Base-by-base conservation (phyloP, 257 asterid genomes). In the Scutellaria galericulata region DNA sequence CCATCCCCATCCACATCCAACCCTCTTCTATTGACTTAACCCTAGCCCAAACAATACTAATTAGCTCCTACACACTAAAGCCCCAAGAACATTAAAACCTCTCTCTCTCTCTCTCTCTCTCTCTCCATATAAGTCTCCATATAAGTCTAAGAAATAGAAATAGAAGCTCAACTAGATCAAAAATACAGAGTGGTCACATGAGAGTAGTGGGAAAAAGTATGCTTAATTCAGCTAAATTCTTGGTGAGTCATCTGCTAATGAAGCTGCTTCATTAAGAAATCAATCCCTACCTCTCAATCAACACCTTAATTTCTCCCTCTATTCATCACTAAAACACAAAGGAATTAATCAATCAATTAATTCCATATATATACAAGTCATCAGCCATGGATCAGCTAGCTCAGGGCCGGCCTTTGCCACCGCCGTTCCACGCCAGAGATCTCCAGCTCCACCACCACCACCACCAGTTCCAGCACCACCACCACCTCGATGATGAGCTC, bases 341-440 rank as follows among this genome's bases (percentile, higher is more conserved):
- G 37, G 37, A 31, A 24, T 18, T 18, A 18, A 18, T 18, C 18
- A 18, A 18, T 18, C 18, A 18, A 18, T 18, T 18, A 18, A 18
- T 18, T 18, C 18, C 18, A 18, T 18, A 18, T 18, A 18, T 18
- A 18, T 18, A 18, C 27, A 24, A 24, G 27, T 24, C 9, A 24
- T 39, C 66, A 64, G 62, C 9, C 1, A 93, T 90, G 97, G 98
- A 90, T 85, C 96, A 80, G 70, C 82, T 89, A 45, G 83, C 96
- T 62, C 96, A 89, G 47, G 96, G 96, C 67, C 98, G 93, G 40
- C 80, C 92, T 63, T 80, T 91, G 5, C 97, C 97, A 13, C 98
- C 97, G 20, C 96, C 96, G 24, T 93, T 93, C 27, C 88, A 80
- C 80, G 70, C 79, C 0, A 62, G 96, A 52, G 97, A 88, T 79